These are phyloP conservation scores for Physcomitrium patens DNA, from an alignment of 225 moss, liverwort and hornwort genomes.

Conservation along the genomic window DNA sequence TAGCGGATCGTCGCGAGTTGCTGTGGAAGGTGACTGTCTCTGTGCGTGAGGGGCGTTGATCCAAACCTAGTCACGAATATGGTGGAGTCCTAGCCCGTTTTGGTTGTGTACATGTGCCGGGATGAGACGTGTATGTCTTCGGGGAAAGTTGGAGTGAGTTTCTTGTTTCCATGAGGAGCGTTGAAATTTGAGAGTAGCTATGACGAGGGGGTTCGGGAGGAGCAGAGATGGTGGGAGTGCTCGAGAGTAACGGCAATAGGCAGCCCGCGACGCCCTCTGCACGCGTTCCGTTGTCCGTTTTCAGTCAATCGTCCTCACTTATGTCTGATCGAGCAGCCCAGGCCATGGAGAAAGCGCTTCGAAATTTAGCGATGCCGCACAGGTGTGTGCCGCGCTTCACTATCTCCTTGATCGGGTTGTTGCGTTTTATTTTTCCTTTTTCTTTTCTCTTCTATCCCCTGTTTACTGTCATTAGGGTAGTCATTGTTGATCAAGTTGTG, in stretches of 20 bases:
- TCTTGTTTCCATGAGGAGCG: not conserved
- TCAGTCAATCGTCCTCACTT: constrained; percentile 24
- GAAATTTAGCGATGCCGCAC: constrained; percentile 31
- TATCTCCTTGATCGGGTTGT: not conserved
- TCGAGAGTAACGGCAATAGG: not conserved
- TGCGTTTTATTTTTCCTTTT: not conserved
- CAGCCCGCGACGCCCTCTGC: not conserved
- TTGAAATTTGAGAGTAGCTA: not conserved
- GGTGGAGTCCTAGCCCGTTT: not conserved
- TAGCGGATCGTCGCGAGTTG: not conserved
- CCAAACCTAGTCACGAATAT: not conserved
- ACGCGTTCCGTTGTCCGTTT: constrained; percentile 22
- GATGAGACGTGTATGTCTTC: not conserved
- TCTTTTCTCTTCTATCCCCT: not conserved
- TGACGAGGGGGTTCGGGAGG: not conserved
- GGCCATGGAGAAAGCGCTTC: constrained; percentile 45
- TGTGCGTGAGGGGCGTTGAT: not conserved
- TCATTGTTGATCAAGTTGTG: not conserved
- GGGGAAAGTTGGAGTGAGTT: not conserved
- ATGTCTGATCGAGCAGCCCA: constrained; percentile 26
- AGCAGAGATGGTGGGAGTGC: not conserved
- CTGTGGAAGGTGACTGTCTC: not conserved
- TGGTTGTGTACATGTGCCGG: not conserved
- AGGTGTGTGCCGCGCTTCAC: not conserved
- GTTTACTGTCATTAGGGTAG: not conserved